Conservation (phyloP, 78 protist genomes). For the Protostelium mycophagum region DNA sequence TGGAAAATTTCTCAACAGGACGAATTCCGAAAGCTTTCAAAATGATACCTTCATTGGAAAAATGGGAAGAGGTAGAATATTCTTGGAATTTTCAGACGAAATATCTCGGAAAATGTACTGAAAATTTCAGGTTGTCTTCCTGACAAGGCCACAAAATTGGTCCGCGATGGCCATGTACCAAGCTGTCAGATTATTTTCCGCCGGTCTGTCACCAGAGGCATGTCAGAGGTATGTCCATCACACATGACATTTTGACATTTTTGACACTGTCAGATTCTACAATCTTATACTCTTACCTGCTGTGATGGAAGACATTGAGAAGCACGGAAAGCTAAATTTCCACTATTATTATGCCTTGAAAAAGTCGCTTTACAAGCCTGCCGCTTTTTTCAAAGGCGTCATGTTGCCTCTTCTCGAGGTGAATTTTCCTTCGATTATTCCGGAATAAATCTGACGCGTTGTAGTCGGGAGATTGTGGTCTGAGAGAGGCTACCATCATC, state of each 20-base stretch:
- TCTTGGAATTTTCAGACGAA: too few species aligned
- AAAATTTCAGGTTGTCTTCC: slow-evolving; percentile 39
- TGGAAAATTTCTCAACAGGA: slow-evolving; percentile 79
- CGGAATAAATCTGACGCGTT: too few species aligned
- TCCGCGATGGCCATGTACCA: slow-evolving; percentile 69
- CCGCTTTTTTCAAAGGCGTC: slow-evolving; percentile 94
- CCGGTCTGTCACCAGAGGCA: slow-evolving; percentile 72
- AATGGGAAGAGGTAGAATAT: slow-evolving; percentile 85
- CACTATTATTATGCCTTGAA: slow-evolving; percentile 83
- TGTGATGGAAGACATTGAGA: slow-evolving; percentile 76
- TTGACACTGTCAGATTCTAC: slow-evolving; percentile 56
- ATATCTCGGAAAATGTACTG: neutral
- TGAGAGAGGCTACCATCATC: slow-evolving; percentile 43
- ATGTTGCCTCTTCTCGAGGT: slow-evolving; percentile 86
- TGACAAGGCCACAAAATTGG: slow-evolving; percentile 93
- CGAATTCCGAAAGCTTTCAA: slow-evolving; percentile 94
- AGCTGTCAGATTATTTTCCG: slow-evolving; percentile 85
- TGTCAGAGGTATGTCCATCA: slow-evolving; percentile 70
- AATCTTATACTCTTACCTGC: slow-evolving; percentile 88
- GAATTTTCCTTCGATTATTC: too few species aligned
- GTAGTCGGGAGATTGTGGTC: neutral
- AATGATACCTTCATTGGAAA: slow-evolving; percentile 79
- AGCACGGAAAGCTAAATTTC: slow-evolving; percentile 76
- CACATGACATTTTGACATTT: neutral
- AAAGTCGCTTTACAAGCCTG: slow-evolving; percentile 89